Base-by-base conservation (phyloP, 2,329 filamentous ascomycete species). In the Penicillium crustosum region DNA sequence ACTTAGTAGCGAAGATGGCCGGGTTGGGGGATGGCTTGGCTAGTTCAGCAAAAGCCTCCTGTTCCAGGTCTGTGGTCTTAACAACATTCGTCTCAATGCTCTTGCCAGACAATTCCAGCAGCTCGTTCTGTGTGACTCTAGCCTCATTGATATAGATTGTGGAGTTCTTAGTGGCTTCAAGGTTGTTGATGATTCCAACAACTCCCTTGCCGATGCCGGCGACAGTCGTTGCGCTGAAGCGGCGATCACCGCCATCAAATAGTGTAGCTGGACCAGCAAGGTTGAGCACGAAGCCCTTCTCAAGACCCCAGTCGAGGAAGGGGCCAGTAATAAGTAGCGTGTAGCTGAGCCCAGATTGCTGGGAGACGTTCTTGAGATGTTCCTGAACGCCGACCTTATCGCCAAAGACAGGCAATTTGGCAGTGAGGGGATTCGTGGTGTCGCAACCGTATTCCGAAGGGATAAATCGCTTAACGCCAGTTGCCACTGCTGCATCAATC, bases 121-220 rank as follows among this genome's bases (percentile, higher is more conserved):
- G 57, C 47, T 74, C 52, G 17, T 75, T 75, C 68, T 84, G 83
- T 0, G 79, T 78, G 17, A 78, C 70, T 5, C 74, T 69, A 10
- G 77, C 69, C 27, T 79, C 77, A 7, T 80, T 68, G n/a, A 83
- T 70, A 57, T 75, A 77, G 2, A 86, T 73, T 3, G 68, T 56
- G 4, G 77, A 73, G 66, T 87, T 86, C 68, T 78, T 79, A 0
- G 84, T 86, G 66, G 82, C 78, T 2, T 81, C 77, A 0, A 76
- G 79, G 51, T 85, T 75, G 8, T 65, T 57, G 2, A 86, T 68
- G 2, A 85, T 72, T 0, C 78, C 80, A 0, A 79, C 77, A 0
- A 86, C 75, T 1, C 78, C 81, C 23, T 79, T 72, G 0, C 70
- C 83, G 17, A 86, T 67, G 2, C 76, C 75, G 0, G 67, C 61